These are phyloP conservation scores for Colletotrichum neosansevieriae DNA, from an alignment of 2,329 filamentous ascomycete species.

Conservation along the genomic window DNA sequence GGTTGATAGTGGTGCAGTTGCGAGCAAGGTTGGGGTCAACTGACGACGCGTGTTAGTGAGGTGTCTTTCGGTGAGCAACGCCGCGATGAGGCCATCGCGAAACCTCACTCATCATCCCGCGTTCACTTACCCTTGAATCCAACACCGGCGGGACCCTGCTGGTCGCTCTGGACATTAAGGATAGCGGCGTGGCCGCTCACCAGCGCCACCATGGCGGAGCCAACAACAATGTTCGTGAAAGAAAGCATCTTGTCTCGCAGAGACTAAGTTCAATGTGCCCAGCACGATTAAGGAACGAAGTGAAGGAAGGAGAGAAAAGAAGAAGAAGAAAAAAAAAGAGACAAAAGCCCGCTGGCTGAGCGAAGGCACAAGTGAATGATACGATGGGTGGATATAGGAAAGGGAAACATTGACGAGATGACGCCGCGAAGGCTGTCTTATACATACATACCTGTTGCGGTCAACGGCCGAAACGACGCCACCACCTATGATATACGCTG, in stretches of 20 bases:
- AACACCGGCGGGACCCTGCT: conserved; percentile 59
- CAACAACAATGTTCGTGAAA: conserved; percentile 48
- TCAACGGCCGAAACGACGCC: conserved; percentile 33
- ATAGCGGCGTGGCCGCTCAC: conserved; percentile 60
- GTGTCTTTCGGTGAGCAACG: conserved; percentile 19
- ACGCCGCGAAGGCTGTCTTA: conserved; percentile 31
- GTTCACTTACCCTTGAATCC: conserved; percentile 59
- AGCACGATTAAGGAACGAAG: conserved; percentile 44
- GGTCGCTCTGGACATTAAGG: conserved; percentile 58
- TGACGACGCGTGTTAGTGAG: conserved; percentile 42
- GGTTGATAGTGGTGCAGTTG: conserved; percentile 73
- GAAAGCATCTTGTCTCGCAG: conserved; percentile 51
- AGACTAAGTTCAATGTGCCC: conserved; percentile 41
- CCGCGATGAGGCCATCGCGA: not conserved
- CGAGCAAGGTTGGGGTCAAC: conserved; percentile 68
- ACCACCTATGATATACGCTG: conserved; percentile 28
- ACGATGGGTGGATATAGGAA: conserved; percentile 24
- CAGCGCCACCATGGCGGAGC: conserved; percentile 51
- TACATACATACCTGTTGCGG: conserved; percentile 38
- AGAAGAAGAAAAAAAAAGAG: conserved; percentile 36
- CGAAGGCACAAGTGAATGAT: conserved; percentile 25
- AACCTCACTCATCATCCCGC: not conserved
- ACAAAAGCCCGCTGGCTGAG: conserved; percentile 38
- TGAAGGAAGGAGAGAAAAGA: conserved; percentile 44
- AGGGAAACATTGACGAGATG: conserved; percentile 21